Conservation (phyloP, 1,284 basidiomycete species). For the Boletellus deceptivus region DNA sequence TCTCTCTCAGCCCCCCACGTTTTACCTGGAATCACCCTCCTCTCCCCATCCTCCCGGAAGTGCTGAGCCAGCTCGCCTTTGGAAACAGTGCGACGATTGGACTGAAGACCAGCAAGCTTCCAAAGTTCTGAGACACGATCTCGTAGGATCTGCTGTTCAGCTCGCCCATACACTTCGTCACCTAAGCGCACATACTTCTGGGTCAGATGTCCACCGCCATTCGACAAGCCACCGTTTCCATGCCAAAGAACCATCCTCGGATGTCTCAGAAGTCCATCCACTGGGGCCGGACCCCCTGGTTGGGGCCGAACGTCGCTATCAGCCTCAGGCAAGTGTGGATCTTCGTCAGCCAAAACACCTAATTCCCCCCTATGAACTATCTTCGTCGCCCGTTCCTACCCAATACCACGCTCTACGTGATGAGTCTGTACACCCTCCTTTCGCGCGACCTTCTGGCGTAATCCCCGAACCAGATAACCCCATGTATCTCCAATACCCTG, state of each 20-base stretch:
- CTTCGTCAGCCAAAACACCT: slow-evolving; percentile 10
- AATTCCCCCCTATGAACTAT: slow-evolving; percentile 13
- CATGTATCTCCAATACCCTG: slow-evolving; percentile 20
- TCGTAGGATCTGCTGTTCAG: slow-evolving; percentile 63
- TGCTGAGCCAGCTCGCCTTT: slow-evolving; percentile 40
- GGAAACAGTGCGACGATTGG: slow-evolving; percentile 74
- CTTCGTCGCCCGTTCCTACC: slow-evolving; percentile 14
- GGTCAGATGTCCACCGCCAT: slow-evolving; percentile 39
- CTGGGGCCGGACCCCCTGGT: slow-evolving; percentile 34
- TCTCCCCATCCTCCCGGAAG: slow-evolving; percentile 32
- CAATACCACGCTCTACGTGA: slow-evolving; percentile 14
- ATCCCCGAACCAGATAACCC: slow-evolving; percentile 10
- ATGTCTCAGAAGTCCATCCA: slow-evolving; percentile 41
- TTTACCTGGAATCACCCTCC: slow-evolving; percentile 56
- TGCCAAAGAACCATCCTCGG: slow-evolving; percentile 27
- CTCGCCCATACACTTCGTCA: slow-evolving; percentile 56
- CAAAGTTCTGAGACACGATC: slow-evolving; percentile 59
- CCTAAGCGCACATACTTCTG: slow-evolving; percentile 40
- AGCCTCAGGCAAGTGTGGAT: slow-evolving; percentile 8
- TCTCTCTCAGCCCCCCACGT: slow-evolving; percentile 63
- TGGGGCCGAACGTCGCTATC: slow-evolving; percentile 16
- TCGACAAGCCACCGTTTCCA: slow-evolving; percentile 33
- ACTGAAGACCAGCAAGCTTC: slow-evolving; percentile 73
- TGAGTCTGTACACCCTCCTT: slow-evolving; percentile 10
- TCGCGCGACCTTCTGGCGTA: slow-evolving; percentile 10